A percentile compares a stretch with the other conserved stretches of the same genome.
Evolutionary conservation across 1,139 yeast species (phyloP).

Genomic region (Hemisphaericaspora xylofermentans): DNA sequence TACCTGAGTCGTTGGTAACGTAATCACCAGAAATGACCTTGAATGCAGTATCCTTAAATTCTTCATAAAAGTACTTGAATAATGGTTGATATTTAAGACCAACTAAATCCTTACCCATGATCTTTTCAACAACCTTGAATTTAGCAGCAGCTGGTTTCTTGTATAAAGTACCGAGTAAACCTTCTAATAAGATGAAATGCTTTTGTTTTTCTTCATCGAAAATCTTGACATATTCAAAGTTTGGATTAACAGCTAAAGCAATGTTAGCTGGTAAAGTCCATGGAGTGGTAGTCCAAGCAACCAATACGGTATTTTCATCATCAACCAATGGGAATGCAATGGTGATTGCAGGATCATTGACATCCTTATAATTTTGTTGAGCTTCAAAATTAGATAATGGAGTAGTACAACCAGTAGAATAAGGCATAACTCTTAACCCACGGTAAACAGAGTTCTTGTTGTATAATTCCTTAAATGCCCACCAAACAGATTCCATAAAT

Average conservation of each 20-base stretch:
- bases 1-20: slow-evolving; percentile 94
- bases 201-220: slow-evolving; percentile 83
- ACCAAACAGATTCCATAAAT: slow-evolving; percentile 98
- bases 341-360: slow-evolving; percentile 94
- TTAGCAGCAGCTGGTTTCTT: slow-evolving; percentile 93
- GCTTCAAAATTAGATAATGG: slow-evolving; percentile 98
- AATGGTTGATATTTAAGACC: slow-evolving; percentile 82
- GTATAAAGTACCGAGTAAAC: slow-evolving; percentile 76
- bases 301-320: slow-evolving; percentile 78
- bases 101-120: slow-evolving; percentile 74
- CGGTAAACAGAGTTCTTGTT: slow-evolving; percentile 87
- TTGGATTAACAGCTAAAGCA: slow-evolving; percentile 88
- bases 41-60: slow-evolving; percentile 76
- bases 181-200: slow-evolving; percentile 79
- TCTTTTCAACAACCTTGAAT: slow-evolving; percentile 74
- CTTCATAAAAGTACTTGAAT: slow-evolving; percentile 75
- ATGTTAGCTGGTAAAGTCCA: slow-evolving; percentile 98
- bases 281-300: slow-evolving; percentile 99
- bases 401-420: slow-evolving; percentile 95
- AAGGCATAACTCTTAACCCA: slow-evolving; percentile 97
- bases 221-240: slow-evolving; percentile 87
- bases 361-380: slow-evolving; percentile 96
- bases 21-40: slow-evolving; percentile 78
- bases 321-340: slow-evolving; percentile 80
- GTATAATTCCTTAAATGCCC: slow-evolving; percentile 91